Evolutionary conservation across 1,284 basidiomycete genomes (phyloP).

Genomic region (Ceratobasidium sp.): DNA sequence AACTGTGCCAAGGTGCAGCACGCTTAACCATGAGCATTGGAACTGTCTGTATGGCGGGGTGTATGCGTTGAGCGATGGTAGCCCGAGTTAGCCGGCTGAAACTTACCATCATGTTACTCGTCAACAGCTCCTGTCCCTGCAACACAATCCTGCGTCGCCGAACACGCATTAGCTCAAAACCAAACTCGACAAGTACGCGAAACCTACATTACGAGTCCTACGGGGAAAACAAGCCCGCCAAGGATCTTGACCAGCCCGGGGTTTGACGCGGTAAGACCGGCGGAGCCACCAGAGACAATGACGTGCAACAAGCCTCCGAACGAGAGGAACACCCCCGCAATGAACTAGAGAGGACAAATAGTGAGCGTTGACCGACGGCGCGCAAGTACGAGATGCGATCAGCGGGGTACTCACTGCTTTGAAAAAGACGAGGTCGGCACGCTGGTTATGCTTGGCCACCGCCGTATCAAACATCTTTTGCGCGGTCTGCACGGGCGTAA

Average conservation of each 20-base stretch:
- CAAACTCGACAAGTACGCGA: constrained; percentile 22
- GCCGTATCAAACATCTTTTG: constrained; percentile 66
- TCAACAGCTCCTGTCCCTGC: constrained; percentile 74
- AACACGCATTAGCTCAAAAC: neutral
- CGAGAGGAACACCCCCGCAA: constrained; percentile 75
- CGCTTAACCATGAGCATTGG: constrained; percentile 73
- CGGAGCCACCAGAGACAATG: constrained; percentile 69
- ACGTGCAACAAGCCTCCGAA: constrained; percentile 75
- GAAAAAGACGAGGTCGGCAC: constrained; percentile 68
- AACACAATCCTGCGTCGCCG: constrained; percentile 73
- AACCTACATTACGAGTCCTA: constrained; percentile 75
- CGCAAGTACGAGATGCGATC: neutral
- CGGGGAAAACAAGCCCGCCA: constrained; percentile 74
- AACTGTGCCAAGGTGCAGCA: constrained; percentile 72
- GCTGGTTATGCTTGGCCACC: constrained; percentile 69
- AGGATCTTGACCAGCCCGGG: constrained; percentile 74
- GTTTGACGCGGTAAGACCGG: constrained; percentile 62
- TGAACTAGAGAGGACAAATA: constrained; percentile 58
- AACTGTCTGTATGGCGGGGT: constrained; percentile 61
- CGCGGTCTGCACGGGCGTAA: constrained; percentile 70
- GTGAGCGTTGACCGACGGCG: no score
- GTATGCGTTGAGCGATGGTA: neutral
- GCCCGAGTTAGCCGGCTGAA: no score
- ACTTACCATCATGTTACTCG: constrained; percentile 78
- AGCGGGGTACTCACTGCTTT: constrained; percentile 65